phyloP scores from a whole-genome alignment of 2,329 filamentous ascomycete genomes.

The Aspergillus sp. region DNA sequence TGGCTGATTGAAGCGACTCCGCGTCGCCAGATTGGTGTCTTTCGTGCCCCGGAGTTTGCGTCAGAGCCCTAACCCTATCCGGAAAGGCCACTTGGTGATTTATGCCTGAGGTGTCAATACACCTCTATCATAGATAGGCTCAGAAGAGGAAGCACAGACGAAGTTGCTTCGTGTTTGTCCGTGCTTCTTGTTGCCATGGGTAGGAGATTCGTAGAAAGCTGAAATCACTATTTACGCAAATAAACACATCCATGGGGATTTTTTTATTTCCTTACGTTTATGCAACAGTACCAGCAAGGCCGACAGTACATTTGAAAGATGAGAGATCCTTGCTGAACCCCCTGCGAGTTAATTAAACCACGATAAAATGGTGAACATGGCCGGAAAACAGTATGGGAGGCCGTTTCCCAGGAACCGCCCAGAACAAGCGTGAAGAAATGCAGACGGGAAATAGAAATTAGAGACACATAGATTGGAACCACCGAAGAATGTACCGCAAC shows the following conservation, averaged over 20 bases:
- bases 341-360: slow-evolving; percentile 3
- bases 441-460: slow-evolving; percentile 6
- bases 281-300: slow-evolving; percentile 5
- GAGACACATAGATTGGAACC: slow-evolving; percentile 8
- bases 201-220: too few species aligned
- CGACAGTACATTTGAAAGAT: background rate
- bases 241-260: background rate
- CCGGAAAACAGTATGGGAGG: slow-evolving; percentile 11
- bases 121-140: background rate
- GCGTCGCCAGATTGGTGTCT: background rate
- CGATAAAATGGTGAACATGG: slow-evolving; percentile 6
- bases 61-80: slow-evolving; percentile 9
- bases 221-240: background rate
- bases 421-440: background rate
- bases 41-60: background rate
- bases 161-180: too few species aligned
- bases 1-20: background rate
- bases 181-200: too few species aligned
- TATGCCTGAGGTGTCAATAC: background rate
- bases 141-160: too few species aligned
- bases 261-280: slow-evolving; percentile 6
- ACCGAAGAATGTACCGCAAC: slow-evolving; percentile 20
- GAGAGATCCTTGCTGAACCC: background rate
- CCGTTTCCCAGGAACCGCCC: slow-evolving; percentile 15
- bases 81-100: background rate